Percentiles rank a stretch among this genome's conserved stretches.
phyloP scores from a whole-genome alignment of 2,329 filamentous ascomycete species.

The Elsinoe arachidis region DNA sequence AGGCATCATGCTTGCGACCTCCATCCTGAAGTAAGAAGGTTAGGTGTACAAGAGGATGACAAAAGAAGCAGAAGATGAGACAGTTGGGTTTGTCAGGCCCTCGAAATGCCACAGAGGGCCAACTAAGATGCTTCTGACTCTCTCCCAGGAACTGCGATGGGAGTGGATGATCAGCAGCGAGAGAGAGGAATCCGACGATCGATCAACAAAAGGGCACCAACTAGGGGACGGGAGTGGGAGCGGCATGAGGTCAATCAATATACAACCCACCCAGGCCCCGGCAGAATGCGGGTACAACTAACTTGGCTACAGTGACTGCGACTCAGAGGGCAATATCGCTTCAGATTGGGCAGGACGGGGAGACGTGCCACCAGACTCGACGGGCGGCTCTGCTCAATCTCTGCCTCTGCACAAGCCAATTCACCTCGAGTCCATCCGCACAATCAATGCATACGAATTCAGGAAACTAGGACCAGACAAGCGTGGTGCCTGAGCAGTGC shows the following conservation, averaged over 20 bases:
- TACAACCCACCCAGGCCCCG: slow-evolving; percentile 11
- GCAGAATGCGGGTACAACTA: slow-evolving; percentile 10
- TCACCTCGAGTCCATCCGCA: not conserved
- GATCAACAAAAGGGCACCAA: slow-evolving; percentile 12
- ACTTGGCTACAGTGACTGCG: slow-evolving; percentile 6
- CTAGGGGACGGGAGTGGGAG: slow-evolving; percentile 10
- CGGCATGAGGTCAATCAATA: slow-evolving; percentile 15
- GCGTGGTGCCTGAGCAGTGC: slow-evolving; percentile 17
- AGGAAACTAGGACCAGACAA: slow-evolving; percentile 15
- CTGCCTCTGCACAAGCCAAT: slow-evolving; percentile 1
- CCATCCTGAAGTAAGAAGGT: slow-evolving; percentile 14
- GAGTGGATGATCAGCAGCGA: slow-evolving; percentile 12
- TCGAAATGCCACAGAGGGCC: not conserved
- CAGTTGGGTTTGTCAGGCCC: not conserved
- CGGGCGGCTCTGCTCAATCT: slow-evolving; percentile 9
- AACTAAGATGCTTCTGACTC: slow-evolving; percentile 6
- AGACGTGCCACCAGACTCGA: slow-evolving; percentile 1
- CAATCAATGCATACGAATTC: not conserved
- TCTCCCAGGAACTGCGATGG: slow-evolving; percentile 8
- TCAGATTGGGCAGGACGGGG: slow-evolving; percentile 9
- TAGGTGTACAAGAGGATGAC: not conserved
- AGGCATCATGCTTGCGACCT: slow-evolving; percentile 17
- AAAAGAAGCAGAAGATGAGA: not conserved
- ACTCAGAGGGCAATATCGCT: slow-evolving; percentile 12
- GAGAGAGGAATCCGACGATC: slow-evolving; percentile 13